phyloP scores from a whole-genome alignment of 352 stramenopile species.

The Saprolegnia parasitica region DNA sequence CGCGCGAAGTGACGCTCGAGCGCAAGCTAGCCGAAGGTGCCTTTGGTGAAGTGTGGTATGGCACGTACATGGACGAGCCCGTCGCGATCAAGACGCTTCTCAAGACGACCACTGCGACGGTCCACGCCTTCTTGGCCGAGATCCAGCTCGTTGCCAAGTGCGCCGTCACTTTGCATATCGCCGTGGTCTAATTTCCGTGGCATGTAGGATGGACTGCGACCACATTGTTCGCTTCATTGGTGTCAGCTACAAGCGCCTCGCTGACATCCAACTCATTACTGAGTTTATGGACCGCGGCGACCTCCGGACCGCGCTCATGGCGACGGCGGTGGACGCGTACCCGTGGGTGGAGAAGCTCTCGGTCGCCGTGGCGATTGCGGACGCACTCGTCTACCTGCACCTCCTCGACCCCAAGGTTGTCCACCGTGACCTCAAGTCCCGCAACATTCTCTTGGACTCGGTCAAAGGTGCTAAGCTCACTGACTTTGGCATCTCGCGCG shows the following conservation, averaged over 20 bases:
- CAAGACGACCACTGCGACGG: not conserved
- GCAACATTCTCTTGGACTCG: constrained; percentile 11
- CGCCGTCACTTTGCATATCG: not conserved
- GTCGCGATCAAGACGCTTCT: constrained; percentile 47
- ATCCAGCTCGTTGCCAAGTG: constrained; percentile 25
- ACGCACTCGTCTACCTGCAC: constrained; percentile 9
- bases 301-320: not conserved
- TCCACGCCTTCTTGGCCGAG: constrained; percentile 13
- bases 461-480: constrained; percentile 7
- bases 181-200: not conserved
- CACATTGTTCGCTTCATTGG: constrained; percentile 15
- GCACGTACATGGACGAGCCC: constrained; percentile 33
- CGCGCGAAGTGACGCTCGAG: not conserved
- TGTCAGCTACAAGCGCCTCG: not conserved
- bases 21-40: constrained; percentile 38
- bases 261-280: not conserved
- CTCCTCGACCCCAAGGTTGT: constrained; percentile 2
- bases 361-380: not conserved
- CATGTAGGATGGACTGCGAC: constrained; percentile 11
- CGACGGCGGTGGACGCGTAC: not conserved
- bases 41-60: constrained; percentile 48
- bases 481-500: constrained; percentile 8
- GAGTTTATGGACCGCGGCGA: constrained; percentile 17
- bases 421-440: constrained; percentile 11
- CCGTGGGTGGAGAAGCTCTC: not conserved